Evolutionary conservation across 805 yeast genomes (phyloP).

Genomic region (Cyberlindnera petersonii): DNA sequence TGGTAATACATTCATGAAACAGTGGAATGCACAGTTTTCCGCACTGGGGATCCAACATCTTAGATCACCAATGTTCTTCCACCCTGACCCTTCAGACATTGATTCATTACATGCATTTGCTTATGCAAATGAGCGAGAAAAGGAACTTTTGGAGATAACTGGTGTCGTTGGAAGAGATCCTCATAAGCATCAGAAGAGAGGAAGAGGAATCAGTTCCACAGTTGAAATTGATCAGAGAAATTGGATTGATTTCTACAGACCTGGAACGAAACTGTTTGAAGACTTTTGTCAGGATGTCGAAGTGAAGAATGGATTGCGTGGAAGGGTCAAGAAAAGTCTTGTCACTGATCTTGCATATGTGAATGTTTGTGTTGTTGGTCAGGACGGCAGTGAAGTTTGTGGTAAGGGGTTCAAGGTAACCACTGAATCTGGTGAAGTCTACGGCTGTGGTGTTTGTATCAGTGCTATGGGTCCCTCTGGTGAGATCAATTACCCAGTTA

Average conservation of each 20-base stretch:
- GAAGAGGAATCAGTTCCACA: neutral
- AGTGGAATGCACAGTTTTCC: conserved; percentile 42
- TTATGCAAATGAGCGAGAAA: conserved; percentile 29
- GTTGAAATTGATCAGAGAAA: conserved; percentile 38
- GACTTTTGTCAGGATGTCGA: conserved; percentile 38
- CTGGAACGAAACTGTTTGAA: conserved; percentile 36
- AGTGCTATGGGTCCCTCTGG: conserved; percentile 16
- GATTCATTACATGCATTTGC: conserved; percentile 43
- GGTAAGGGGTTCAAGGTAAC: conserved; percentile 34
- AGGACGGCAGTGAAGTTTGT: conserved; percentile 24
- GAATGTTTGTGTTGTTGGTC: conserved; percentile 8
- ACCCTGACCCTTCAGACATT: conserved; percentile 41
- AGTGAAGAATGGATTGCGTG: conserved; percentile 31
- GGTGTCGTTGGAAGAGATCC: conserved; percentile 41
- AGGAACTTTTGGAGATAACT: conserved; percentile 38
- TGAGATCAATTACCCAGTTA: conserved; percentile 11
- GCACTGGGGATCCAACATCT: conserved; percentile 40
- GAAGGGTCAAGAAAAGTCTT: conserved; percentile 32
- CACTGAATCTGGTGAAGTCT: conserved; percentile 32
- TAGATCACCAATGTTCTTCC: conserved; percentile 47
- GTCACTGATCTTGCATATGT: conserved; percentile 34
- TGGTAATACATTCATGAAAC: conserved; percentile 33
- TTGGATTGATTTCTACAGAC: conserved; percentile 42
- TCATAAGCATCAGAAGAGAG: conserved; percentile 40
- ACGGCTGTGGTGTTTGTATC: conserved; percentile 27